Evolutionary conservation across 768 basidiomycete species (phyloP).

Genomic region (Termitomyces sp.): DNA sequence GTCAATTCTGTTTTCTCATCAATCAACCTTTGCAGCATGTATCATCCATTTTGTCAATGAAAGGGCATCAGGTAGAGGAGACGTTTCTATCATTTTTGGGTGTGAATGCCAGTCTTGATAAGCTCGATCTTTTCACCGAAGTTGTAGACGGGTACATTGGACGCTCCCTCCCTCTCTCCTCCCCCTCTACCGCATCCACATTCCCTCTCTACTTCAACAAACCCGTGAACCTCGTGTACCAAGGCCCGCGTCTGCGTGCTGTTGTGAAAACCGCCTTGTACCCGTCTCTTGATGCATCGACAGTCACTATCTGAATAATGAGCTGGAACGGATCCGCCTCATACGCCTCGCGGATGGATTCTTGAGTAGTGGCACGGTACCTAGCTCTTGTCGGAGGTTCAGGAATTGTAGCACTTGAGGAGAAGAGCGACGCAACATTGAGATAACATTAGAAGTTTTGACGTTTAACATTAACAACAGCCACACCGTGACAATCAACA

Average conservation of each 20-base stretch:
- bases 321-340: too few species aligned
- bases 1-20: not conserved
- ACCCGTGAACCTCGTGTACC: conserved; percentile 61
- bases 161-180: conserved; percentile 34
- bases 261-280: conserved; percentile 42
- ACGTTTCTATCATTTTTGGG: not conserved
- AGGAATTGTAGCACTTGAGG: too few species aligned
- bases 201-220: conserved; percentile 61
- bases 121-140: conserved; percentile 47
- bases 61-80: not conserved
- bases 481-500: too few species aligned
- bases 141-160: conserved; percentile 70
- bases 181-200: conserved; percentile 53
- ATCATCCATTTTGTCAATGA: not conserved
- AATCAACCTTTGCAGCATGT: not conserved
- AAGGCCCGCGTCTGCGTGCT: conserved; percentile 53
- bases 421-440: too few species aligned
- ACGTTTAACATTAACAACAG: too few species aligned
- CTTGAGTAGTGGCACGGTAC: too few species aligned
- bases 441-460: too few species aligned
- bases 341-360: too few species aligned
- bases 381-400: too few species aligned
- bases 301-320: too few species aligned
- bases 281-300: conserved; percentile 51
- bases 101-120: conserved; percentile 33